A percentile compares a stretch with the other conserved stretches of the same genome.
These are phyloP conservation scores for Xerophyta viscosa DNA, from an alignment of 106 monocot genomes.

Conservation along the genomic window DNA sequence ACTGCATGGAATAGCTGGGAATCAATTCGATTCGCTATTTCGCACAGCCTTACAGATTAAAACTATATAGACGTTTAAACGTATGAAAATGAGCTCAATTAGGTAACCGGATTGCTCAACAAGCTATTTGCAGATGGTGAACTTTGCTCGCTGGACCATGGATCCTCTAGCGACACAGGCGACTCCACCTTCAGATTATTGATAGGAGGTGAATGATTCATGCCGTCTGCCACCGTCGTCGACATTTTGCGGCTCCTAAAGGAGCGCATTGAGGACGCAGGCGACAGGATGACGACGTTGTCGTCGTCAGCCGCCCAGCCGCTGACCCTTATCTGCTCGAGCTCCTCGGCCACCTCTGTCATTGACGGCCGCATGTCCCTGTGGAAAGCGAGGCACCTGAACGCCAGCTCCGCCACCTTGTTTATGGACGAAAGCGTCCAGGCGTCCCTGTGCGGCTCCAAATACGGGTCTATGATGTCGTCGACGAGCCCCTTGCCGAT, in stretches of 20 bases:
- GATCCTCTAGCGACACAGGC: constrained; percentile 63
- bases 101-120: constrained; percentile 17
- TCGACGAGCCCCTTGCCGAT: constrained; percentile 52
- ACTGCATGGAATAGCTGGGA: no score
- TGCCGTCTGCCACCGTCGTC: no score
- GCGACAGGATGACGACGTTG: constrained; percentile 11
- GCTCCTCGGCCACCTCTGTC: constrained; percentile 63
- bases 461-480: constrained; percentile 55
- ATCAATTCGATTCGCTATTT: no score
- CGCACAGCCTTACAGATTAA: no score
- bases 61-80: no score
- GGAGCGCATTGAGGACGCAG: no score
- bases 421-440: constrained; percentile 66
- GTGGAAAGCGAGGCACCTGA: constrained; percentile 72
- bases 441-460: constrained; percentile 34
- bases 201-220: no score
- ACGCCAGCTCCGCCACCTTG: constrained; percentile 75
- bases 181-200: constrained; percentile 35
- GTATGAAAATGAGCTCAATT: no score
- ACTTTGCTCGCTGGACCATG: constrained; percentile 53
- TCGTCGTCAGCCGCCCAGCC: constrained; percentile 33
- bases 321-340: constrained; percentile 59
- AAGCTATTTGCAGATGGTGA: constrained; percentile 52
- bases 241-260: no score
- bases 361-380: constrained; percentile 75